These are phyloP conservation scores for Parafenestella ontariensis DNA, from an alignment of 2,329 filamentous ascomycete species.

Conservation along the genomic window DNA sequence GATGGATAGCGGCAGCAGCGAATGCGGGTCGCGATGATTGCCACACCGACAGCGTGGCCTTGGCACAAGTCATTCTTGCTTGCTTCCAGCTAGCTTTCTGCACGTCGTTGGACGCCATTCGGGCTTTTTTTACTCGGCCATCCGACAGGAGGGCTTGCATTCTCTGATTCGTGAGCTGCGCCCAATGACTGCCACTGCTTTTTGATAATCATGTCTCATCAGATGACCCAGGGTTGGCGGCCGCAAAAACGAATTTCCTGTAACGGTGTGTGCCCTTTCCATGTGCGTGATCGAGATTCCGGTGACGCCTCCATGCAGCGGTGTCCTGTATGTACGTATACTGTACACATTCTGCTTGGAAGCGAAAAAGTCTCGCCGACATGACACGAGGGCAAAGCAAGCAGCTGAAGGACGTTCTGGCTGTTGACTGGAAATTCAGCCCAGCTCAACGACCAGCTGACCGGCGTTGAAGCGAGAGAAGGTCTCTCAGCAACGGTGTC, in stretches of 20 bases:
- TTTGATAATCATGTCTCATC: slow-evolving; percentile 29
- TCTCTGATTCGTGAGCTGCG: slow-evolving; percentile 18
- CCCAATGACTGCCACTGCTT: slow-evolving; percentile 12
- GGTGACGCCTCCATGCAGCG: slow-evolving; percentile 25
- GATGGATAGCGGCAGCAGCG: slow-evolving; percentile 14
- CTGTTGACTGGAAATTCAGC: slow-evolving; percentile 24
- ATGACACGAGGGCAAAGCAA: slow-evolving; percentile 1
- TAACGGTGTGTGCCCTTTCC: slow-evolving; percentile 20
- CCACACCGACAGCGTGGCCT: slow-evolving; percentile 19
- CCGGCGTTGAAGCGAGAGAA: slow-evolving; percentile 17
- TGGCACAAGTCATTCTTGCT: slow-evolving; percentile 19
- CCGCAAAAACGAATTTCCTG: slow-evolving; percentile 27
- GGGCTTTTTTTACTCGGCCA: slow-evolving; percentile 9
- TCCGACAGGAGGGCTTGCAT: slow-evolving; percentile 9
- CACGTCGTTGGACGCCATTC: slow-evolving; percentile 19
- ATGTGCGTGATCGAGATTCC: slow-evolving; percentile 24
- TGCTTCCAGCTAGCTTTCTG: slow-evolving; percentile 8
- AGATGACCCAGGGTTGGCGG: slow-evolving; percentile 28
- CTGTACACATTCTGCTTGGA: slow-evolving; percentile 3
- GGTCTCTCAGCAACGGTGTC: slow-evolving; percentile 4
- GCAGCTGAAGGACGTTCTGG: slow-evolving; percentile 17
- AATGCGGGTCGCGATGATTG: slow-evolving; percentile 18
- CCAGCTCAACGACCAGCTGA: slow-evolving; percentile 22
- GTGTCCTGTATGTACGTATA: slow-evolving; percentile 12
- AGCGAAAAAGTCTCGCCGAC: neutral